Base-by-base conservation (phyloP, 73 alveolate genomes). In the Diophrys appendiculata region DNA sequence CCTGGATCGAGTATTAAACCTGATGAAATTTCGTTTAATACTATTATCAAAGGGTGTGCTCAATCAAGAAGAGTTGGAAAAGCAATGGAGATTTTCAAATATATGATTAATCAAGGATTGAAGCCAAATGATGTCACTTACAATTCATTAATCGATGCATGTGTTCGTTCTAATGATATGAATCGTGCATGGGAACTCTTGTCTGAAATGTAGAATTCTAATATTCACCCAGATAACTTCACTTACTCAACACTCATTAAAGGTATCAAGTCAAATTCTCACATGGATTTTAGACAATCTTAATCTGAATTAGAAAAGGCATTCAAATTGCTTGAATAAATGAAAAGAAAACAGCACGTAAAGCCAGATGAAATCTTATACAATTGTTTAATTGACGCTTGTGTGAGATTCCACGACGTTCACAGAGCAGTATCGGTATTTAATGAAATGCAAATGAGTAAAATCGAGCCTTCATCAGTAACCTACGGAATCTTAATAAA, bases 11-110 rank as follows among this genome's bases (percentile, higher is more conserved):
- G 75, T 0, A 83, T 94, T 11, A 74, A 80, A 54, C 99, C 97
- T 14, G 99, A 93, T 79, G 93, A 91, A 79, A 93, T 95, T 68
- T 84, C 98, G 60, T 95, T 80, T 88, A 95, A 95, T 83, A 96
- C 99, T 14, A 88, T 94, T 68, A 88, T 96, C 79, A 96, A 96
- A 81, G 99, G 99, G n/a, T 96, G 98, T 73, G 88, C 98, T 0
- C 88, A 92, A 73, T 88, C 88, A 60, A 86, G 86, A 65, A 84
- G 89, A 71, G 83, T 90, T 76, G 92, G 81, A 55, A 84, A 83
- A 35, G 98, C 95, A 31, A 90, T 90, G 76, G 86, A 78, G 33
- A 92, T 95, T 77, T 92, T 92, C 90, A 78, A 77, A 60, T 80
- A 88, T 56, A 91, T 96, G 92, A 85, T 86, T 68, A 74, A 80